These are phyloP conservation scores for Pleurotus pulmonarius DNA, from an alignment of 768 basidiomycete species.

Conservation along the genomic window DNA sequence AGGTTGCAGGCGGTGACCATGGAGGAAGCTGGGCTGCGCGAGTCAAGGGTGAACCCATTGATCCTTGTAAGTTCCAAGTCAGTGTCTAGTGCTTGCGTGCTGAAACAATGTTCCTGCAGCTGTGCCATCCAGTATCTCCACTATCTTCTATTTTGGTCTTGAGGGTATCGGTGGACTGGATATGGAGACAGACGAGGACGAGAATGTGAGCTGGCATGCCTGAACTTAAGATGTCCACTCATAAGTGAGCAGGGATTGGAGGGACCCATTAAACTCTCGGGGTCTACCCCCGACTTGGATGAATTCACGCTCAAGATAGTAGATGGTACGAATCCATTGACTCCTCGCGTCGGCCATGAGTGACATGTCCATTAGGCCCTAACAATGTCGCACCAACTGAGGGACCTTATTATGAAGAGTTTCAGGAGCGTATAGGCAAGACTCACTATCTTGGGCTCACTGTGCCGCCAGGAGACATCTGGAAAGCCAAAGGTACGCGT, in stretches of 20 bases:
- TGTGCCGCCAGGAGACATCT: slow-evolving; percentile 61
- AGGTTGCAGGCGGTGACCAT: slow-evolving; percentile 76
- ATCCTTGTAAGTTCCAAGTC: slow-evolving; percentile 41
- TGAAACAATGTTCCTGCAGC: slow-evolving; percentile 18
- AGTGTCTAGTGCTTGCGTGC: background rate
- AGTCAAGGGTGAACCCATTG: slow-evolving; percentile 77
- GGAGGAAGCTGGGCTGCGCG: slow-evolving; percentile 90
- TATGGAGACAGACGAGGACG: slow-evolving; percentile 72
- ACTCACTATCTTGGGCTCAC: slow-evolving; percentile 67
- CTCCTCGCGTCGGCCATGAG: too few relatives aligned
- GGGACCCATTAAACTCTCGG: slow-evolving; percentile 66
- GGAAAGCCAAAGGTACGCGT: slow-evolving; percentile 75
- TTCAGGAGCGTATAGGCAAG: slow-evolving; percentile 61
- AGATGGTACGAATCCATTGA: slow-evolving; percentile 48
- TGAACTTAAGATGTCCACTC: background rate
- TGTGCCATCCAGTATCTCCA: slow-evolving; percentile 60
- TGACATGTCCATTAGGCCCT: slow-evolving; percentile 37
- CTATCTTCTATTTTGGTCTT: slow-evolving; percentile 84
- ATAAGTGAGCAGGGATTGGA: slow-evolving; percentile 59
- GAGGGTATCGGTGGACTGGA: slow-evolving; percentile 84
- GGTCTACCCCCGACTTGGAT: slow-evolving; percentile 74
- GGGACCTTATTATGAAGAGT: slow-evolving; percentile 56
- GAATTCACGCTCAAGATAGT: slow-evolving; percentile 78
- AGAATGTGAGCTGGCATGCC: slow-evolving; percentile 49
- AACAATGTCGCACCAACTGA: slow-evolving; percentile 48